phyloP scores from a whole-genome alignment of 73 alveolate genomes.

The Paramecium caudatum region DNA sequence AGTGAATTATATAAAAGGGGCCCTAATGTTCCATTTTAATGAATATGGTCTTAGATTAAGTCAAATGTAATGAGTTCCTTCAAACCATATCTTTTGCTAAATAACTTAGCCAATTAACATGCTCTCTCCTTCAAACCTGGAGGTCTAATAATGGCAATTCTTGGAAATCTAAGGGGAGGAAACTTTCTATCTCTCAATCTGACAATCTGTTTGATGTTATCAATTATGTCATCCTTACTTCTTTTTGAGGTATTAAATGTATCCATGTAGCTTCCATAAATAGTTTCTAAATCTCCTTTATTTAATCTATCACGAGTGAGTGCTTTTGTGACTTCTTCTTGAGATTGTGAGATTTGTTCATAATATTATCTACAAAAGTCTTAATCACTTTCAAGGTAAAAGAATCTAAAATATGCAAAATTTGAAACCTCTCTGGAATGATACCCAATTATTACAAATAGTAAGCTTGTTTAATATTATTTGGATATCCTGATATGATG shows the following conservation, averaged over 20 bases:
- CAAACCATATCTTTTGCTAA: slow-evolving; percentile 72
- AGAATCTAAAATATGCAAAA: slow-evolving; percentile 12
- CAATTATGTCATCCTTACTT: slow-evolving; percentile 61
- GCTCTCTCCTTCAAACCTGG: slow-evolving; percentile 71
- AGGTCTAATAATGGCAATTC: slow-evolving; percentile 69
- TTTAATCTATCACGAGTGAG: slow-evolving; percentile 68
- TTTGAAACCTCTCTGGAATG: slow-evolving; percentile 57
- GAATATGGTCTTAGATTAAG: slow-evolving; percentile 29
- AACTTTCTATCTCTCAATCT: slow-evolving; percentile 68
- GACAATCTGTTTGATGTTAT: slow-evolving; percentile 67
- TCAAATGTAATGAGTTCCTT: slow-evolving; percentile 49
- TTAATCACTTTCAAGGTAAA: slow-evolving; percentile 24
- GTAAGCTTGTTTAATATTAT: slow-evolving; percentile 65
- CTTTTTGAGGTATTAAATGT: slow-evolving; percentile 62
- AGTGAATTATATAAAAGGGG: slow-evolving; percentile 42
- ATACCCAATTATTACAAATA: slow-evolving; percentile 59
- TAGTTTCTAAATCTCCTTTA: slow-evolving; percentile 52
- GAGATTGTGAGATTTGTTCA: background rate
- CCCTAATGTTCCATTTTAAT: slow-evolving; percentile 66
- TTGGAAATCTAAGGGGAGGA: slow-evolving; percentile 76
- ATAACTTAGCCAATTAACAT: background rate
- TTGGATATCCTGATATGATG: slow-evolving; percentile 72
- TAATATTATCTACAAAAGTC: slow-evolving; percentile 56
- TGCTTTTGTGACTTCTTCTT: slow-evolving; percentile 48
- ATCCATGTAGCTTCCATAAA: slow-evolving; percentile 64